Evolutionary conservation across 2,329 filamentous ascomycete genomes (phyloP), one percentile per base, ranked within the genome.

Genomic region (Rutstroemia sp.): DNA sequence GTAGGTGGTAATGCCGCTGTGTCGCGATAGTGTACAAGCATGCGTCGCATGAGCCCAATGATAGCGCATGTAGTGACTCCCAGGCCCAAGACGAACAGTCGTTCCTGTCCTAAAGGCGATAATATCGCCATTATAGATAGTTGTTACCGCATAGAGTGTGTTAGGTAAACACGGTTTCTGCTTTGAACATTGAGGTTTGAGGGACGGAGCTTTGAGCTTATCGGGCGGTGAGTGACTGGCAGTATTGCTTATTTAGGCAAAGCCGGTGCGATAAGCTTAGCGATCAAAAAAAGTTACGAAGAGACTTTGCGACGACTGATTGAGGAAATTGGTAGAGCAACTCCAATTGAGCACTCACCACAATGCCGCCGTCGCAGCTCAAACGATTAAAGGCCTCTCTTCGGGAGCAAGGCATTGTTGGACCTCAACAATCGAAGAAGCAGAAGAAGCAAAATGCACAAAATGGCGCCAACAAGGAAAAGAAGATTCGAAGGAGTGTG

Each of bases 331-430:
- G 46, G 16, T 9, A 30, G n/a, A 49, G 10, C 27, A 42, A 55
- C n/a, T 19, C 19, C 39, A n/a, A 8, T 42, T 42, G 19, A 42
- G 19, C 19, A 44, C 44, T 56, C 38, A 45, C 34, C 54, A 68
- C 75, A 55, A 99, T 99, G 94, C 86, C 92, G 64, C 89, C 92
- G 61, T 99, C 95, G 12, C 95, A 99, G 76, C 80, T 99, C 57
- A 99, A 97, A 75, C 88, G 92, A 73, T 81, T 99, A 46, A 99
- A 97, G 75, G 81, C 89, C 64, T 96, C 92, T 9, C 80, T 99
- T 48, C 82, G 85, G 60, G 91, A 96, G 57, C 89, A 92, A 69
- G 94, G 94, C 54, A 86, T 99, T 51, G 85, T 92, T 44, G 90
- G 92, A 1, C 91, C 91, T 5, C 92, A 95, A 66, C 86, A 96